Conservation (phyloP, 768 basidiomycete genomes). For the Naganishia randhawae region DNA sequence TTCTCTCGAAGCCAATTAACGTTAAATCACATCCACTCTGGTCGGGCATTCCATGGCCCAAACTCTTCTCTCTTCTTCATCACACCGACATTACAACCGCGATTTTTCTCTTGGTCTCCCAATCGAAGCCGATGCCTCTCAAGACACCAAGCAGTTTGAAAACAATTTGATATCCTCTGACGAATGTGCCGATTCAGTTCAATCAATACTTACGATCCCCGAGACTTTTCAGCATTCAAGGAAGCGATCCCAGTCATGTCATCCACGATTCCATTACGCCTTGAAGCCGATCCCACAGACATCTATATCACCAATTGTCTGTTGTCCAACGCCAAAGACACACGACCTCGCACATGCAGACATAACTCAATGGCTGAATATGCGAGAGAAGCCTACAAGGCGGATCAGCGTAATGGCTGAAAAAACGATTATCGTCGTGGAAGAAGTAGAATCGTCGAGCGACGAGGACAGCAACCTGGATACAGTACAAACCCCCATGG, state of each 20-base stretch:
- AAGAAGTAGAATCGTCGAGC: slow-evolving; percentile 9
- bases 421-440: background rate
- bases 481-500: background rate
- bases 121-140: background rate
- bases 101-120: background rate
- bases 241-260: slow-evolving; percentile 5
- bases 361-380: background rate
- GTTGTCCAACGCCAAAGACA: background rate
- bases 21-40: background rate
- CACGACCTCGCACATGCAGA: background rate
- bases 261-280: background rate
- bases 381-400: background rate
- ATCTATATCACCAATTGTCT: background rate
- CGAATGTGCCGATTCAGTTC: no score
- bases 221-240: background rate
- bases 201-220: background rate
- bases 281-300: background rate
- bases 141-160: background rate
- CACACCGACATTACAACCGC: background rate
- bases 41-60: slow-evolving; percentile 20
- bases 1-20: background rate
- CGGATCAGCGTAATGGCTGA: background rate
- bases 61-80: background rate
- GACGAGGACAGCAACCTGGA: background rate
- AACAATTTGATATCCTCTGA: background rate